Evolutionary conservation across 306 rosid genomes (phyloP), one percentile per base, ranked within the genome.

Genomic region (Mimosa bimucronata): DNA sequence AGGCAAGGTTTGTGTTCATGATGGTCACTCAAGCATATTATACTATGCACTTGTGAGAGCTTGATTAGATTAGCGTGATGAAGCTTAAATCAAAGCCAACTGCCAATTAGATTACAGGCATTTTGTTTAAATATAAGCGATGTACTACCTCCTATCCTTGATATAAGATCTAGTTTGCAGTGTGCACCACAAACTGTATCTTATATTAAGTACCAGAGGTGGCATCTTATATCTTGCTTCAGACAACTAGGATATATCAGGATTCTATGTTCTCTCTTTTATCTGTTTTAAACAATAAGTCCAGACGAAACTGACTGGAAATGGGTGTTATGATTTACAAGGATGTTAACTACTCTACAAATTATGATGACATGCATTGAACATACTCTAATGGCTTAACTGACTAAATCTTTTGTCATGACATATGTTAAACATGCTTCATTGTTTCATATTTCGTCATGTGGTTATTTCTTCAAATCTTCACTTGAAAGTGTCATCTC

Each of bases 1-100:
- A 60, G 90, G 94, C 83, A 91, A 90, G 98, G 99, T 91, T 68
- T 77, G 98, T 74, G 67, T 46, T 74, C 67, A 7, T 21, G 79
- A 15, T 52, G 18, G 55, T 73, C 71, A 46, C 55, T 52, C 10
- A 48, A 44, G n/a, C 46, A 12, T 68, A 9, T 57, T 77, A 37
- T 50, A 40, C 46, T 1, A 66, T 78, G 57, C 77, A 79, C 76
- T 40, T 19, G 53, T 74, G 28, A 30, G 40, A 42, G 48, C 58
- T 40, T 31, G 29, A 79, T 53, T 42, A 9, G 48, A 28, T 55
- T 26, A 55, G 10, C 62, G 23, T 21, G 29, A 55, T 55, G 14
- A 15, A 9, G 18, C 46, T 64, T 71, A 21, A 41, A 60, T 61
- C 30, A 82, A 61, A 82, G 60, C 48, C 57, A 45, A 71, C 67